A percentile compares a stretch with the other conserved stretches of the same genome.
phyloP scores from a whole-genome alignment of 2,329 filamentous ascomycete genomes.

The Coleophoma crateriformis region DNA sequence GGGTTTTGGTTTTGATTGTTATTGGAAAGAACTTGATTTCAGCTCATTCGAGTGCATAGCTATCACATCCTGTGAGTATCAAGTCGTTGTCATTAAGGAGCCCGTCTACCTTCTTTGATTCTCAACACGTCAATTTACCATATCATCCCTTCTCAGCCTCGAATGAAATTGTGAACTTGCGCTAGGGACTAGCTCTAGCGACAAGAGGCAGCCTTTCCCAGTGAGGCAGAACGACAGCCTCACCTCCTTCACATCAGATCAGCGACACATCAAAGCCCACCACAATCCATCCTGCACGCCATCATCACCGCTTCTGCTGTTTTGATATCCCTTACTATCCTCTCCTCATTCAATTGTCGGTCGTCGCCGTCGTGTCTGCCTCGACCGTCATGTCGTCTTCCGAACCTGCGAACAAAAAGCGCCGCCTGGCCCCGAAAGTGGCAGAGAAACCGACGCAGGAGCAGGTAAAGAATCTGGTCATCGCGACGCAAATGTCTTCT shows the following conservation, averaged over 20 bases:
- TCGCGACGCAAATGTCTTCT: neutral
- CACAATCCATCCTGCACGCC: neutral
- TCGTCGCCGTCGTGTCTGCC: conserved; percentile 6
- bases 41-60: too few relatives aligned
- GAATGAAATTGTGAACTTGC: too few relatives aligned
- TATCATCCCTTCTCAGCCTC: too few relatives aligned
- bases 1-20: too few relatives aligned
- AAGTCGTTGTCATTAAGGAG: too few relatives aligned
- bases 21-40: too few relatives aligned
- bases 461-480: conserved; percentile 17
- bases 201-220: too few relatives aligned
- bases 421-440: conserved; percentile 28
- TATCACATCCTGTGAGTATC: too few relatives aligned
- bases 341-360: neutral
- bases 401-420: conserved; percentile 28
- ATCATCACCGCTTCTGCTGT: neutral
- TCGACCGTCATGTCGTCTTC: conserved; percentile 14
- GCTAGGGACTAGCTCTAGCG: too few relatives aligned
- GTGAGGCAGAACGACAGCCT: neutral
- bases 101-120: too few relatives aligned
- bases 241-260: neutral
- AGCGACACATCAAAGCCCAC: neutral
- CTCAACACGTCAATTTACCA: too few relatives aligned
- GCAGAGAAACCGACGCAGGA: conserved; percentile 25
- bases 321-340: too few relatives aligned